A percentile compares a stretch with the other conserved stretches of the same genome.
phyloP scores from a whole-genome alignment of 768 basidiomycete species.

The Dioszegia crocea region DNA sequence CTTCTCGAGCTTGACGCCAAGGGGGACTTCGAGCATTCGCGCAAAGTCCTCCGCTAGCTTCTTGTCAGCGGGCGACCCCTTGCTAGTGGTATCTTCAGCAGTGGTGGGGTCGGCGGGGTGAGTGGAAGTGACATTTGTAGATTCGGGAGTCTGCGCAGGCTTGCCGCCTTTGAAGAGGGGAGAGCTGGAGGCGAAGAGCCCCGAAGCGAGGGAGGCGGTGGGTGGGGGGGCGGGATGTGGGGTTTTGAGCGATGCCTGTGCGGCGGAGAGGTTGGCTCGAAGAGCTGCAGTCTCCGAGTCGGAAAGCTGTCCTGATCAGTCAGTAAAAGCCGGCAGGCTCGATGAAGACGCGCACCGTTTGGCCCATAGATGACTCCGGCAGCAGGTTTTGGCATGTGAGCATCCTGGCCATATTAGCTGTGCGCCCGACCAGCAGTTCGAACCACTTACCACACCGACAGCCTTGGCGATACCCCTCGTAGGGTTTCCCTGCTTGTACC shows the following conservation, averaged over 20 bases:
- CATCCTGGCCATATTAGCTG: slow-evolving; percentile 10
- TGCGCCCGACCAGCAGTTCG: background rate
- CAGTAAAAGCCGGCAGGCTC: background rate
- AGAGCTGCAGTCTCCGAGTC: slow-evolving; percentile 20
- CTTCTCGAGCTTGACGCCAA: slow-evolving; percentile 44
- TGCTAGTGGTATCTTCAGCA: background rate
- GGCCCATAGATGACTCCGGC: slow-evolving; percentile 40
- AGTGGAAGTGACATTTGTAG: slow-evolving; percentile 24
- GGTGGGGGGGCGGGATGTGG: slow-evolving; percentile 34
- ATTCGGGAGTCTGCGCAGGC: slow-evolving; percentile 12
- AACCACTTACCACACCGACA: slow-evolving; percentile 30
- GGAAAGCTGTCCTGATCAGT: slow-evolving; percentile 25
- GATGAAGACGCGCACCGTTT: slow-evolving; percentile 20
- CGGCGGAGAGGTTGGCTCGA: slow-evolving; percentile 33
- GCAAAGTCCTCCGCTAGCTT: slow-evolving; percentile 29
- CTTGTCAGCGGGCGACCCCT: slow-evolving; percentile 14
- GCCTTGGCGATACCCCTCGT: slow-evolving; percentile 37
- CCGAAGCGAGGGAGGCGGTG: slow-evolving; percentile 35
- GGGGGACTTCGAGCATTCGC: slow-evolving; percentile 40
- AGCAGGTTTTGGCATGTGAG: slow-evolving; percentile 37
- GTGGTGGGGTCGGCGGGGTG: slow-evolving; percentile 32
- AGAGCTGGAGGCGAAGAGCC: slow-evolving; percentile 29
- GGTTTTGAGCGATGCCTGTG: slow-evolving; percentile 34
- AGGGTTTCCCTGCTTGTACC: slow-evolving; percentile 46
- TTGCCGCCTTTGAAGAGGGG: slow-evolving; percentile 29